Evolutionary conservation across 371 early-diverging fungal genomes (phyloP), one percentile per base, ranked within the genome.

Genomic region (Rhizomucor pusillus): DNA sequence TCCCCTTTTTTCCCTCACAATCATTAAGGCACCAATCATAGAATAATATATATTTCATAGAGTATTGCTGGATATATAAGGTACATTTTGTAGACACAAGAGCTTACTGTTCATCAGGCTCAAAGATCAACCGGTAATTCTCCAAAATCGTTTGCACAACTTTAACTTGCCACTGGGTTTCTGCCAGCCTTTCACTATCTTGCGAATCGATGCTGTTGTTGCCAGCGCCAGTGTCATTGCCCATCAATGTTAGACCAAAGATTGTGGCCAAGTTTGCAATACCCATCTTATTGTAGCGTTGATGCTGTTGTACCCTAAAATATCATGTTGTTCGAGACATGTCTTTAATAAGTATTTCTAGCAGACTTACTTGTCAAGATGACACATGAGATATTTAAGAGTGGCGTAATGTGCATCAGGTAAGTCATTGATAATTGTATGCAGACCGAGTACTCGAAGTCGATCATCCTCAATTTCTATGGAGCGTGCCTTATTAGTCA

Each of bases 161-260:
- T 46, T 66, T 71, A 43, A 80, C 79, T 37, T 84, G 85, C 62
- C 71, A 71, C 24, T 78, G 74, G 50, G 84, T 81, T 47, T 82
- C 83, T 16, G 73, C 77, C 5, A 79, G 62, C 22, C 74, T 59
- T 48, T 71, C 69, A 45, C 55, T 59, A 18, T 74, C 75, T 45
- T 67, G 65, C 12, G 50, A 58, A 18, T 55, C 52, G n/a, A 50
- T 40, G 20, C 61, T 63, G 23, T 47, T 48, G 13, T 57, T 67
- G 1, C 57, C 43, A 23, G 50, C 46, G 37, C 61, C 63, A 25
- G 56, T 45, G 22, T 72, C 73, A 13, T 79, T 71, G 44, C 80
- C 88, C 67, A 94, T 77, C 16, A 97, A 64, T 5, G 95, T 94
- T 20, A 97, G 89, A 2, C 95, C 96, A 74, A 91, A 92, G 14